Conservation (phyloP, 2,329 filamentous ascomycete genomes). For the Rhytidhysteron rufulum region DNA sequence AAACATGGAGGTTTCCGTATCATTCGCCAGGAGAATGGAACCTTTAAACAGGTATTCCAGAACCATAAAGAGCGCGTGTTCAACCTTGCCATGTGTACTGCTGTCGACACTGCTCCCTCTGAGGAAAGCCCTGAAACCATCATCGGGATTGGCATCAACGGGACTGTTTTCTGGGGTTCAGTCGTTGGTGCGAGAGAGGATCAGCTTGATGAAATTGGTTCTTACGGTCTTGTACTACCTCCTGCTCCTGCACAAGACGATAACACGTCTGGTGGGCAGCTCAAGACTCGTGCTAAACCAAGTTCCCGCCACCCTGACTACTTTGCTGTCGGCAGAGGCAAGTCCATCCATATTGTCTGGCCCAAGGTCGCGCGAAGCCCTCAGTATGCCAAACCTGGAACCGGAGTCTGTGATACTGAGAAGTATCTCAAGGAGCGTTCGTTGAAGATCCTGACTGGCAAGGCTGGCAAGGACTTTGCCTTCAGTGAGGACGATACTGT, state of each 20-base stretch:
- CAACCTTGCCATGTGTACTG: conserved; percentile 79
- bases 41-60: conserved; percentile 86
- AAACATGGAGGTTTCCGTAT: conserved; percentile 91
- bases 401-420: conserved; percentile 74
- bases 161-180: conserved; percentile 92
- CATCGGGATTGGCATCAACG: conserved; percentile 89
- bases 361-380: conserved; percentile 53
- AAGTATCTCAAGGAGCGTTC: conserved; percentile 82
- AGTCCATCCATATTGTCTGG: conserved; percentile 86
- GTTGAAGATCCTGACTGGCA: conserved; percentile 92
- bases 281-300: conserved; percentile 91
- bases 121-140: conserved; percentile 60
- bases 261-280: conserved; percentile 83
- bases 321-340: conserved; percentile 92
- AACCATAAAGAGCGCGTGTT: conserved; percentile 92
- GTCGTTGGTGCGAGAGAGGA: conserved; percentile 45
- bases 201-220: conserved; percentile 75
- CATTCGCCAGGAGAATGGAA: conserved; percentile 90
- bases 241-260: conserved; percentile 82
- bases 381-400: conserved; percentile 48
- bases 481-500: conserved; percentile 96
- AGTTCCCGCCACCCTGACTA: conserved; percentile 87
- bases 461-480: conserved; percentile 95
- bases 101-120: conserved; percentile 48
- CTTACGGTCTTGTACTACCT: conserved; percentile 83